Evolutionary conservation across 176 grass and related monocot species (phyloP), one percentile per base, ranked within the genome.

Genomic region (Triticum monococcum): DNA sequence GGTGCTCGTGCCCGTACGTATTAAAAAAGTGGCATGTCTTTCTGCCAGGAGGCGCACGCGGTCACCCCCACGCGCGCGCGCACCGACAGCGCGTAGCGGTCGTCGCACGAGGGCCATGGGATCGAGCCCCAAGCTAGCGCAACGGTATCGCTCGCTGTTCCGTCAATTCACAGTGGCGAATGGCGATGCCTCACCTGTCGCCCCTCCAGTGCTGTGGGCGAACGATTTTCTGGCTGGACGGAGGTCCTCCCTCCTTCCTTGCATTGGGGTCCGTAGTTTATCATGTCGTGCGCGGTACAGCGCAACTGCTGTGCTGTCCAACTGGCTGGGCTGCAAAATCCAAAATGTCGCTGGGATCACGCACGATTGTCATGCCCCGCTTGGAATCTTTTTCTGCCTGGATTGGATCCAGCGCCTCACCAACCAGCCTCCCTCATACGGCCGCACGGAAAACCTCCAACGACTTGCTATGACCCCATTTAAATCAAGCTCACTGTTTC

Each of bases 171-270:
- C 57, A 61, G 31, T 20, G 26, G 75, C 74, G 25, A 87, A 79
- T 12, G 31, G 85, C 75, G 89, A 91, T 61, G 85, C 75, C 75
- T 84, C 89, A 91, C 89, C 89, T 28, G 74, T 72, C 22, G 24
- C 18, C 14, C 61, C 23, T 16, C 3, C 12, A 1, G 54, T 57
- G 7, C 18, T 22, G 56, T 22, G 54, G 16, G 7, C 54, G 22
- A 59, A 3, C 54, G 3, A 59, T 59, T 3, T 22, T 59, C 18
- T 59, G 54, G 54, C 54, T 22, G 50, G 50, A 54, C 16, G 50
- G 50, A 18, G 50, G 50, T 54, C 50, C 48, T 52, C 16, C 48
- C 13, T 52, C 16, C 48, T 4, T 50, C 46, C 14, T 54, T 54
- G 50, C 16, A 54, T 18, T 12, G 80, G 36, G 12, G 8, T 31